Base-by-base conservation (phyloP, 441 rosid genomes). In the Omphalea diandra region DNA sequence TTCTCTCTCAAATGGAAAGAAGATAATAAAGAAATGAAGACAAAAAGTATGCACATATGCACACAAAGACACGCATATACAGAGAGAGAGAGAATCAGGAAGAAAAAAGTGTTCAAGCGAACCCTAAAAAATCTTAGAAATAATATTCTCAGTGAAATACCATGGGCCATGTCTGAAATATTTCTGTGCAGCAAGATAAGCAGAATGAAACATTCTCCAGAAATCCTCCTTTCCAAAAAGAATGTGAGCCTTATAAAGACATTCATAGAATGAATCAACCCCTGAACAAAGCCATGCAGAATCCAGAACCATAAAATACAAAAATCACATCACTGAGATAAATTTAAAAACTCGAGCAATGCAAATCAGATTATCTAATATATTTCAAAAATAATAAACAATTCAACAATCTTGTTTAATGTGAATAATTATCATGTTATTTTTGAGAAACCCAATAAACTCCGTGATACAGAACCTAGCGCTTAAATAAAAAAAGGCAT, bases 181-280 rank as follows among this genome's bases (percentile, higher is more conserved):
- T 71, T 91, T 94, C 88, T 94, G 98, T 69, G 84, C 97, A 49
- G 89, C 95, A 38, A 88, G 79, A 88, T 94, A 94, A 46, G 98
- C 96, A 46, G 96, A 80, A 73, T 84, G 90, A 84, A 94, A 94
- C 97, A 94, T 94, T 80, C 78, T 89, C 98, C 98, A 94, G 67
- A 86, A 87, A 65, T 94, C 98, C 77, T 94, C 98, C 84, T 94
- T 94, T 55, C 98, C 98, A 9, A 91, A 94, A 69, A 91, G 93
- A 77, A 94, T 85, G 82, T 91, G 83, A 76, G 97, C 98, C 82
- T 94, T 94, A 82, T 81, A 80, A 69, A 94, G 84, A 75, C 91
- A 94, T 81, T 94, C 97, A 66, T 94, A 94, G 83, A 91, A 94
- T 62, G 98, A 94, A 81, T 94, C 98, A 76, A 94, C 97, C 73